Evolutionary conservation across 345 rosid species (phyloP).

Genomic region (Populus alba): DNA sequence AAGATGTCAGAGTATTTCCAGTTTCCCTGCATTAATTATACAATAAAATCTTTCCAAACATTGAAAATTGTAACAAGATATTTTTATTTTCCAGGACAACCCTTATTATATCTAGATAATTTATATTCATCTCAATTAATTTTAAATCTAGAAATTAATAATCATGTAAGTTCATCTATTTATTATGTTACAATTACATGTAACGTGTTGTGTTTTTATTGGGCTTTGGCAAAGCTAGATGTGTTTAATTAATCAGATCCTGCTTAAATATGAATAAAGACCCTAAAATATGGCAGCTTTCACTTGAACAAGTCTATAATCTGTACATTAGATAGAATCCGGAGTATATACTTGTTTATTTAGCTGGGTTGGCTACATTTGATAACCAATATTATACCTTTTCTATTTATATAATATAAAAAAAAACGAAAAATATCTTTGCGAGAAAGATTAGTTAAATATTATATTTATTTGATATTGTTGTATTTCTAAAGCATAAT

Average conservation of each 20-base stretch:
- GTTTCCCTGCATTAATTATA: not conserved
- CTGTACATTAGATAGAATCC: not conserved
- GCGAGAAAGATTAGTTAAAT: too few relatives aligned
- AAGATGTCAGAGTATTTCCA: not conserved
- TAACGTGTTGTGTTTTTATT: not conserved
- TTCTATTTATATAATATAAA: too few relatives aligned
- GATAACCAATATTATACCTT: not conserved
- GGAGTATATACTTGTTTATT: not conserved
- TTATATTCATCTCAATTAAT: too few relatives aligned
- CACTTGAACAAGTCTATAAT: not conserved
- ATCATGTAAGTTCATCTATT: too few relatives aligned
- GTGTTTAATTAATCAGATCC: not conserved
- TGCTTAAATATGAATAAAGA: not conserved
- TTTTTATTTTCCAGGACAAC: not conserved
- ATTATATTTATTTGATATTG: too few relatives aligned
- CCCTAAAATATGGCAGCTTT: not conserved
- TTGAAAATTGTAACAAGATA: not conserved
- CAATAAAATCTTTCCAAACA: not conserved
- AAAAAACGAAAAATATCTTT: too few relatives aligned
- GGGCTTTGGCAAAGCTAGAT: not conserved
- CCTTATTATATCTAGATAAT: too few relatives aligned
- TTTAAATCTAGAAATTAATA: too few relatives aligned
- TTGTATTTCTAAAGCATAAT: too few relatives aligned
- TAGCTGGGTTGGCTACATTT: not conserved
- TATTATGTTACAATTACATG: not conserved